These are phyloP conservation scores for Coemansia sp. DNA, from an alignment of 371 early-diverging fungal species.

Conservation along the genomic window DNA sequence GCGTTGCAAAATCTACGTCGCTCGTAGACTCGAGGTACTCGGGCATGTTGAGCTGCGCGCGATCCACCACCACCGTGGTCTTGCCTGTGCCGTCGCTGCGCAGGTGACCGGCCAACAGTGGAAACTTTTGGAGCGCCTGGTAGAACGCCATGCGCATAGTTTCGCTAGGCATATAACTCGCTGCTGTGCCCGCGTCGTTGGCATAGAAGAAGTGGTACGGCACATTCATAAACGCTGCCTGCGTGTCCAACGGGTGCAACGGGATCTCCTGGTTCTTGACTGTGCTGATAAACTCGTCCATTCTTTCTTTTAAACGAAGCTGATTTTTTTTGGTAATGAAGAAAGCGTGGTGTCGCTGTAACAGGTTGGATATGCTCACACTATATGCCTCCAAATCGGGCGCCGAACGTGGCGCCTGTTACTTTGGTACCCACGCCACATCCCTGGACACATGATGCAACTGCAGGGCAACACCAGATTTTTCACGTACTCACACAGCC, in stretches of 20 bases:
- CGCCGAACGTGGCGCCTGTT: no score
- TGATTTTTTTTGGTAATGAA: no score
- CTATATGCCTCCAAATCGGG: no score
- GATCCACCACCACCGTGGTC: slow-evolving; percentile 27
- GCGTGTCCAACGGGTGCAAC: slow-evolving; percentile 44
- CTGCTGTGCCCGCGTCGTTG: slow-evolving; percentile 4
- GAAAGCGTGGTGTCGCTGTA: no score
- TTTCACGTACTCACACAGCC: no score
- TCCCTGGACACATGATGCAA: neutral
- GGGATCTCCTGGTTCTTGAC: slow-evolving; percentile 23
- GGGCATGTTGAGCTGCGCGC: slow-evolving; percentile 36
- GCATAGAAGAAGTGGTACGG: slow-evolving; percentile 45
- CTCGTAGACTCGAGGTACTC: slow-evolving; percentile 33
- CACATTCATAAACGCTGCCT: slow-evolving; percentile 42
- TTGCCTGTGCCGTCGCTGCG: slow-evolving; percentile 14
- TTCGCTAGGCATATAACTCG: slow-evolving; percentile 35
- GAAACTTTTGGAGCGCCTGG: slow-evolving; percentile 31
- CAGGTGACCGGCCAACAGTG: slow-evolving; percentile 33
- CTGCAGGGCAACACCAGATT: no score
- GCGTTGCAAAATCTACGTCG: slow-evolving; percentile 3
- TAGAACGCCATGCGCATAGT: slow-evolving; percentile 27
- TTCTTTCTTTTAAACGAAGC: neutral
- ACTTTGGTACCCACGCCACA: neutral
- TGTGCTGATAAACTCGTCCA: slow-evolving; percentile 38
- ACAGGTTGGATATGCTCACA: no score